phyloP scores from a whole-genome alignment of 78 protist genomes.

The Tieghemostelium lacteum region DNA sequence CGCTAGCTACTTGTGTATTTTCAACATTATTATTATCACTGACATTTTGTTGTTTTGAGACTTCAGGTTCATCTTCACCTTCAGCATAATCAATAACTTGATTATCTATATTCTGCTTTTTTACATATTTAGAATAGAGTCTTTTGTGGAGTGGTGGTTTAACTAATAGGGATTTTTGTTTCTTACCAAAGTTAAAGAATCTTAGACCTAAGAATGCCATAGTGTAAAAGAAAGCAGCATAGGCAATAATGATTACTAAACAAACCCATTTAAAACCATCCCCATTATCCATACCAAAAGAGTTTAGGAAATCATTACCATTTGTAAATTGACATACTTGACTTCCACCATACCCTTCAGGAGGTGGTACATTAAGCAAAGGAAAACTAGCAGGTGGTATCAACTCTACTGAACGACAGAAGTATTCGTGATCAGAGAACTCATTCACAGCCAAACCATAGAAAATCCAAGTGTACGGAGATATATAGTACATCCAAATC shows the following conservation, averaged over 20 bases:
- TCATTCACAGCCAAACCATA: constrained; percentile 77
- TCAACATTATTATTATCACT: not conserved
- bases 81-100: not conserved
- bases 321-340: constrained; percentile 52
- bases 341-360: constrained; percentile 28
- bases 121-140: not conserved
- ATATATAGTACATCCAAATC: constrained; percentile 78
- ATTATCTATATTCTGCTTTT: not conserved
- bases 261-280: constrained; percentile 51
- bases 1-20: not conserved
- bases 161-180: constrained; percentile 1
- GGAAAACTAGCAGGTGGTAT: constrained; percentile 56
- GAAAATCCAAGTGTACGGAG: constrained; percentile 73
- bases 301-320: constrained; percentile 30
- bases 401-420: constrained; percentile 10
- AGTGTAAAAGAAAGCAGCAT: constrained; percentile 2
- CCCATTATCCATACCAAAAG: constrained; percentile 37
- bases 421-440: constrained; percentile 14
- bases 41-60: not conserved
- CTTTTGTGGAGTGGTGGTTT: no score
- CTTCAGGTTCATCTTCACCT: not conserved
- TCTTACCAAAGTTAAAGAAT: constrained; percentile 28
- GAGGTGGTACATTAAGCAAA: not conserved
- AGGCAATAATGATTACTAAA: not conserved
- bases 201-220: constrained; percentile 22